Conservation (phyloP, 208 protist species). For the Leishmania turanica region DNA sequence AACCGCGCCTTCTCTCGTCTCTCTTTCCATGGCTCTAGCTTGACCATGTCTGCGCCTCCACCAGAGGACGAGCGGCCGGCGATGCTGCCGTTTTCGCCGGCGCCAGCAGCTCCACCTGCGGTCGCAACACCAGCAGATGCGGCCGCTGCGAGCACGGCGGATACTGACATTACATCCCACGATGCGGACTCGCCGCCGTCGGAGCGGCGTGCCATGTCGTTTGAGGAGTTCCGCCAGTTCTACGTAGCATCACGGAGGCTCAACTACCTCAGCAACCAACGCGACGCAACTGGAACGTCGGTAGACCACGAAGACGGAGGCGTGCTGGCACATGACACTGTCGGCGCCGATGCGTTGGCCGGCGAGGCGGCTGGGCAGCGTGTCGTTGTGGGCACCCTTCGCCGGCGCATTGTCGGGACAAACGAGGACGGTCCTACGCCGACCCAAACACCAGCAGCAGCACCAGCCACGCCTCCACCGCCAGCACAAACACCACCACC, state of each 20-base stretch:
- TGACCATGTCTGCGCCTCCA: background rate
- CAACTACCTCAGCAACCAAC: background rate
- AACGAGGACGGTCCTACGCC: background rate
- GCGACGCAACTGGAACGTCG: background rate
- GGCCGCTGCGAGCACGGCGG: background rate
- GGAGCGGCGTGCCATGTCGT: slow-evolving; percentile 10
- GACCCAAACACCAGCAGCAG: background rate
- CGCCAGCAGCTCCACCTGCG: background rate
- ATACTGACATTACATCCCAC: background rate
- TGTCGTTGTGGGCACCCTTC: background rate
- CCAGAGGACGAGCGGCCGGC: background rate
- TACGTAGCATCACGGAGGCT: slow-evolving; percentile 15
- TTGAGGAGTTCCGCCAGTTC: slow-evolving; percentile 27
- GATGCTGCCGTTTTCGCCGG: background rate
- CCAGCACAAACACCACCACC: background rate
- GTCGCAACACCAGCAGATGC: background rate
- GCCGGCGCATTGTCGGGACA: background rate
- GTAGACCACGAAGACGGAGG: background rate
- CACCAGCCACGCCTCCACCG: background rate
- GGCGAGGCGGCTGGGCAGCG: background rate
- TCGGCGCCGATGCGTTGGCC: background rate
- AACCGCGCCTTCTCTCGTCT: background rate
- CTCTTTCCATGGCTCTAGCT: background rate
- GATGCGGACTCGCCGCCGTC: background rate
- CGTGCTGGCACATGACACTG: background rate